A percentile compares a stretch with the other conserved stretches of the same genome.
These are phyloP conservation scores for Oryza glaberrima DNA, from an alignment of 176 grass and related monocot genomes.

Conservation along the genomic window DNA sequence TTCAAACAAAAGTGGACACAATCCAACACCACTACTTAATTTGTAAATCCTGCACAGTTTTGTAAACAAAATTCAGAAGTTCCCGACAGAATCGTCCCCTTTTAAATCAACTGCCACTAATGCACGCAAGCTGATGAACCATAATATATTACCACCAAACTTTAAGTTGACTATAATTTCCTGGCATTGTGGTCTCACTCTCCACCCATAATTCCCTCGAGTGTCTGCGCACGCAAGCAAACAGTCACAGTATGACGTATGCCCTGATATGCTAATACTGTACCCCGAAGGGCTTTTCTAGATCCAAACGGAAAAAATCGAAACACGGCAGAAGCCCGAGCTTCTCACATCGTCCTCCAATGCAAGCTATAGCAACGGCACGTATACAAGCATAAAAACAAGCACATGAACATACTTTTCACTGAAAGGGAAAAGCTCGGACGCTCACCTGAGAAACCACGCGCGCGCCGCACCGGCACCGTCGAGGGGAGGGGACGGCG, in stretches of 20 bases:
- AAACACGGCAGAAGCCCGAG: background rate
- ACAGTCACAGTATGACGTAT: background rate
- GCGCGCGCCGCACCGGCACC: background rate
- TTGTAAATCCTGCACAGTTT: background rate
- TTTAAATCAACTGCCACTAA: background rate
- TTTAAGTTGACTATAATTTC: background rate
- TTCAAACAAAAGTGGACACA: background rate
- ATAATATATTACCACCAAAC: background rate
- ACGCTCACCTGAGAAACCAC: constrained; percentile 33
- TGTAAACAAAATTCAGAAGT: background rate
- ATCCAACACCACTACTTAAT: background rate
- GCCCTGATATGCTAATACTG: constrained; percentile 2
- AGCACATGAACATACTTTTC: background rate
- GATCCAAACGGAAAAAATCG: background rate
- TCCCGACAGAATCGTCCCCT: background rate
- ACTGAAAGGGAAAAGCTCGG: background rate
- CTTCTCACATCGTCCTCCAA: background rate
- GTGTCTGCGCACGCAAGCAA: background rate
- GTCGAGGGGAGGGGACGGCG: background rate
- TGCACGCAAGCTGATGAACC: background rate
- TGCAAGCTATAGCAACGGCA: background rate
- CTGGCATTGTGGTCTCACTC: background rate
- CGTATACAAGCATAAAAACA: background rate
- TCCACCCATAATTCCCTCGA: background rate
- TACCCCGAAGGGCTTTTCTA: background rate